Percentiles rank a stretch among this genome's conserved stretches.
phyloP scores from a whole-genome alignment of 768 basidiomycete species.

The Thelephora aurantiotincta region DNA sequence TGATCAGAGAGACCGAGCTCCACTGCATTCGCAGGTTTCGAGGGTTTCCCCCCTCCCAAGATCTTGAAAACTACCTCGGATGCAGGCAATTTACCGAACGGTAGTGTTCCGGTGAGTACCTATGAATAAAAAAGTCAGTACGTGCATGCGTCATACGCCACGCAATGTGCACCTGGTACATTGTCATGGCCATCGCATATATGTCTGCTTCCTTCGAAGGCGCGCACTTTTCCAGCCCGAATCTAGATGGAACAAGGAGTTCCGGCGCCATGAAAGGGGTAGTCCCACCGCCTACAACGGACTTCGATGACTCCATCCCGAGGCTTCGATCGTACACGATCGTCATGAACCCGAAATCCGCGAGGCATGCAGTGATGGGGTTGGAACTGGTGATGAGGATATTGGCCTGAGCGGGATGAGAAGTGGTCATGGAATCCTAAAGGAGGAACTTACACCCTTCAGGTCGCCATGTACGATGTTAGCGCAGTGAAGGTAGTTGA shows the following conservation, averaged over 20 bases:
- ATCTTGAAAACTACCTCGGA: slow-evolving; percentile 2
- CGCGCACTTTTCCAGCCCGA: background rate
- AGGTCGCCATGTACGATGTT: too few species aligned
- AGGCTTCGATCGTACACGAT: slow-evolving; percentile 6
- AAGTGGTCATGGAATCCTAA: too few species aligned
- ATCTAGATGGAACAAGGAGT: background rate
- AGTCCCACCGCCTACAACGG: slow-evolving; percentile 3
- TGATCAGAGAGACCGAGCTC: background rate
- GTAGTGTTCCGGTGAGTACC: background rate
- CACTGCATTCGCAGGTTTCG: background rate
- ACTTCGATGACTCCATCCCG: background rate
- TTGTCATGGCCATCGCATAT: slow-evolving; percentile 9
- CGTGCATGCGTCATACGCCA: background rate
- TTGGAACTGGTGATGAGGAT: slow-evolving; percentile 12
- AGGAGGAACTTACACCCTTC: too few species aligned
- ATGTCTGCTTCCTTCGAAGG: slow-evolving; percentile 8
- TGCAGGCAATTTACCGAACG: slow-evolving; percentile 1
- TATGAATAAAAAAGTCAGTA: background rate
- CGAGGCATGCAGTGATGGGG: slow-evolving; percentile 7
- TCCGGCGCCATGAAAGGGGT: slow-evolving; percentile 10
- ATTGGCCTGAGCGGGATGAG: too few species aligned
- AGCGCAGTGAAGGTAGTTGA: too few species aligned
- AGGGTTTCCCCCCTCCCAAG: background rate
- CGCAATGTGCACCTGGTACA: slow-evolving; percentile 6
- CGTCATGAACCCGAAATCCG: too few species aligned